A percentile compares a stretch with the other conserved stretches of the same genome.
Conservation (phyloP, 306 rosid genomes). For the Albizia julibrissin region DNA sequence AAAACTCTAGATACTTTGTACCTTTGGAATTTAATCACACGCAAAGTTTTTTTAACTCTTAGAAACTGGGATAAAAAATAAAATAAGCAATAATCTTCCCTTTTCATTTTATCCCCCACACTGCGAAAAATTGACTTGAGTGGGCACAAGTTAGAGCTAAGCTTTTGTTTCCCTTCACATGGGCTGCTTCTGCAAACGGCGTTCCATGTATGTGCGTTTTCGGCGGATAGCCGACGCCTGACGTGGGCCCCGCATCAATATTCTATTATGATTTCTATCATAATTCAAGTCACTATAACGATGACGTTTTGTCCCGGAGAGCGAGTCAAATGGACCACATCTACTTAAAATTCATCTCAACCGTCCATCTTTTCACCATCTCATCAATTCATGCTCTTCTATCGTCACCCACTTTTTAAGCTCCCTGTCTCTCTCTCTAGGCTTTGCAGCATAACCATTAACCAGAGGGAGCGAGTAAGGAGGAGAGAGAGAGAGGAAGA, state of each 20-base stretch:
- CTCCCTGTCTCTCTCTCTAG: constrained; percentile 18
- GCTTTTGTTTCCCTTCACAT: constrained; percentile 16
- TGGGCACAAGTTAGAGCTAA: not conserved
- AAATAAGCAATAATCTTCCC: not conserved
- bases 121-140: not conserved
- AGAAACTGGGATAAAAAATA: not conserved
- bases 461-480: not conserved
- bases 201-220: not conserved
- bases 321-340: constrained; percentile 32
- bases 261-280: not conserved
- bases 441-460: not conserved
- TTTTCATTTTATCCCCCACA: not conserved
- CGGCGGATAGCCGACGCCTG: not conserved
- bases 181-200: not conserved
- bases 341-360: constrained; percentile 32
- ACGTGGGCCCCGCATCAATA: not conserved
- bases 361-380: constrained; percentile 46
- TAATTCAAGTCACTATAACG: constrained; percentile 24
- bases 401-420: constrained; percentile 21
- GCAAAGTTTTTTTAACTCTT: not conserved
- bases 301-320: constrained; percentile 36
- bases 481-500: not conserved
- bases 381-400: constrained; percentile 40
- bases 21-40: not conserved
- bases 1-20: not conserved